Base-by-base conservation (phyloP, 1,284 basidiomycete genomes). In the Ganoderma sp. region DNA sequence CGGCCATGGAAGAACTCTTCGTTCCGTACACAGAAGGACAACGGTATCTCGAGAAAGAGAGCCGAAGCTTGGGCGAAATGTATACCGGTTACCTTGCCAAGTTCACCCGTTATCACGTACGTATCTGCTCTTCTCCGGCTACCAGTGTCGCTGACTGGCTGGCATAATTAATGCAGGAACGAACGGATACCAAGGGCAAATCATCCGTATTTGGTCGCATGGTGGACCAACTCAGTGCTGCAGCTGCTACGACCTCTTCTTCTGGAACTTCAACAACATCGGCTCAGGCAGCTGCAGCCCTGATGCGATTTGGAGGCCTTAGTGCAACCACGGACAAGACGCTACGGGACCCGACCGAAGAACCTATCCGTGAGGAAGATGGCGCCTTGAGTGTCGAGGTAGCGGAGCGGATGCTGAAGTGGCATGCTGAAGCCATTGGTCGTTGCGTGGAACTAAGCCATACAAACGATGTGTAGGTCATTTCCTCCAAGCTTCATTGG, bases 391-490 rank as follows among this genome's bases (percentile, higher is more conserved):
- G 84, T 59, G 81, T 98, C 3, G 88, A 90, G 48, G 84, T 90
- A 32, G 94, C 94, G 1, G 95, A 97, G 81, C 90, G 87, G 73
- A 96, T 98, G 89, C 81, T 98, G 22, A 94, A 90, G 78, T 98
- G 96, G 95, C 97, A 99, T 79, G 96, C 97, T 1, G 97, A 98
- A 78, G 93, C 95, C 2, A 90, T 97, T 42, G 96, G 97, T 4
- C 84, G 97, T 71, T 96, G 95, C 72, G 93, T 97, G 9, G 96
- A 98, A 79, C 83, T 99, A 37, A 96, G 90, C 74, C 80, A 89
- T 3, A 76, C 87, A 2, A 88, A 86, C 60, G 97, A 99, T 74
- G 89, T 97, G 94, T 97, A 75, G 81, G 93, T 83, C 1, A 61
- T 15, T 67, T 52, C 28, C 22, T 5, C 25, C 54, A 63, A 48